Percentiles rank a stretch among this genome's conserved stretches.
phyloP scores from a whole-genome alignment of 768 basidiomycete species.

The Fomitopsis pulvina region DNA sequence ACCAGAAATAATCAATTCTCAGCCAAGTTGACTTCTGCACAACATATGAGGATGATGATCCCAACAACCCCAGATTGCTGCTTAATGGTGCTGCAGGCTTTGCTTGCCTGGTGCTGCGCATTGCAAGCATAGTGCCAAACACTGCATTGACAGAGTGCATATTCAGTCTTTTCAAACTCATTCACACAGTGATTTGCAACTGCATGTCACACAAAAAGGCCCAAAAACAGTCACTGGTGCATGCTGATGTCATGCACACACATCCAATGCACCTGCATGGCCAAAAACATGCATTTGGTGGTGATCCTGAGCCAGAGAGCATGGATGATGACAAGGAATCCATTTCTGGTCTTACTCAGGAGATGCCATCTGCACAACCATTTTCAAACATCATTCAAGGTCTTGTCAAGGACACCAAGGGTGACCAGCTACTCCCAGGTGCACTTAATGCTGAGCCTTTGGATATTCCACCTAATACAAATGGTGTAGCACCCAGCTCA shows the following conservation, averaged over 20 bases:
- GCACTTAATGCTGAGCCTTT: background rate
- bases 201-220: background rate
- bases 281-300: background rate
- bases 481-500: background rate
- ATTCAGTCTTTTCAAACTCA: background rate
- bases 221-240: background rate
- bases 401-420: background rate
- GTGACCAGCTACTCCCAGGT: background rate
- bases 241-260: background rate
- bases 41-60: no score
- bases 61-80: no score
- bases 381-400: background rate
- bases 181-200: background rate
- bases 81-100: background rate
- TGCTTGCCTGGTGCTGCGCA: background rate
- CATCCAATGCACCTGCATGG: background rate
- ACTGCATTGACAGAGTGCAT: background rate
- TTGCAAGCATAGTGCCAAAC: background rate
- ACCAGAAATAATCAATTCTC: no score
- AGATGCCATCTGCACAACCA: background rate
- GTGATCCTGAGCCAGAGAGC: background rate
- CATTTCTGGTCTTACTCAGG: background rate
- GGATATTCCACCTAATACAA: background rate
- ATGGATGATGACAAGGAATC: background rate
- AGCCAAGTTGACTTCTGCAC: no score